Conservation (phyloP, 768 basidiomycete genomes). For the Psilocybe subaeruginosa region DNA sequence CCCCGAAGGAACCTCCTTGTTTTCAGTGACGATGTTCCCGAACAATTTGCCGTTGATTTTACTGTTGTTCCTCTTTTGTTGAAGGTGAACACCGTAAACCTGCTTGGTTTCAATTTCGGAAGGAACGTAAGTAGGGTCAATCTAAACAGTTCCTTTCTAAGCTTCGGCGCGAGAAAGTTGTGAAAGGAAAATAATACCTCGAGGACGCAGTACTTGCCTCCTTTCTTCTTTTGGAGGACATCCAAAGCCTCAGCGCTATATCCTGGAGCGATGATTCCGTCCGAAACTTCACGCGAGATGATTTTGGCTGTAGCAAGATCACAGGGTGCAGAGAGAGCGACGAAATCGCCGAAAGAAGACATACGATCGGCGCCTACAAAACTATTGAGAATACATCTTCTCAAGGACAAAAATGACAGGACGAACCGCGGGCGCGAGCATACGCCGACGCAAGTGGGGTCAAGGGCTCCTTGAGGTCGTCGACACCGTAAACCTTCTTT, state of each 20-base stretch:
- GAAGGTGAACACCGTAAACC: conserved; percentile 90
- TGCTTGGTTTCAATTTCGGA: conserved; percentile 88
- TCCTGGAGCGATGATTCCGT: conserved; percentile 96
- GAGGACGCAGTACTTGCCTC: conserved; percentile 96
- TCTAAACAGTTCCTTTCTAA: conserved; percentile 47
- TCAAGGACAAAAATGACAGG: not conserved
- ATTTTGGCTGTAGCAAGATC: conserved; percentile 95
- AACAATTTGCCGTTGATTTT: conserved; percentile 85
- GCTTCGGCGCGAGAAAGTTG: not conserved
- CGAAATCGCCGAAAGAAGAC: conserved; percentile 99
- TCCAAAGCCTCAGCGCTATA: conserved; percentile 89
- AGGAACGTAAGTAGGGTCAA: conserved; percentile 85
- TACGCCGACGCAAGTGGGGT: conserved; percentile 92
- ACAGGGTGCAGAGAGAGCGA: conserved; percentile 91
- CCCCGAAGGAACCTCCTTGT: conserved; percentile 75
- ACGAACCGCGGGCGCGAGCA: conserved; percentile 87
- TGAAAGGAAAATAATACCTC: conserved; percentile 55
- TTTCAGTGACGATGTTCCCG: conserved; percentile 85
- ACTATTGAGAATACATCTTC: not conserved
- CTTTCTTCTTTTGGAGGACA: conserved; percentile 93
- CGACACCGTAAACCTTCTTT: conserved; percentile 94
- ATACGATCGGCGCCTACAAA: conserved; percentile 90
- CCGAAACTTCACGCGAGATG: conserved; percentile 98
- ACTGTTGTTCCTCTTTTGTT: conserved; percentile 88
- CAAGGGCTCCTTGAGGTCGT: conserved; percentile 89